phyloP scores from a whole-genome alignment of 106 monocot genomes.

The Agapanthus africanus region DNA sequence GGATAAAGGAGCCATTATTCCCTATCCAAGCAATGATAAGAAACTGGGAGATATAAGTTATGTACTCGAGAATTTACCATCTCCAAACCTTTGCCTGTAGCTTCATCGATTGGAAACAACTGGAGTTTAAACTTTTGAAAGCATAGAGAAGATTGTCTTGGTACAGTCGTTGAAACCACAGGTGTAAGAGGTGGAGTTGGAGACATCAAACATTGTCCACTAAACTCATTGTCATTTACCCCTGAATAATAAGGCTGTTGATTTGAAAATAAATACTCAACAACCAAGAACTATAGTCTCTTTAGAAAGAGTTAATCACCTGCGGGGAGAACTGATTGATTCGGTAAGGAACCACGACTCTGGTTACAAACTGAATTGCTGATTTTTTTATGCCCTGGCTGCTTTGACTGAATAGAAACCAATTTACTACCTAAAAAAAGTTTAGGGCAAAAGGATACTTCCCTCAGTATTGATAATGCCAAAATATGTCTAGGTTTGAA shows the following conservation, averaged over 20 bases:
- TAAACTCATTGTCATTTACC: constrained; percentile 5
- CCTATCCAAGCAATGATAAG: not conserved
- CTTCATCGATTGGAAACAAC: constrained; percentile 63
- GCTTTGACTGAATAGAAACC: not conserved
- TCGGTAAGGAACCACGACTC: not conserved
- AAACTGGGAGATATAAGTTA: not conserved
- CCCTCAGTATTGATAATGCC: not conserved
- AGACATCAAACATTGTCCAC: constrained; percentile 6
- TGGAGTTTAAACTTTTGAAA: constrained; percentile 53
- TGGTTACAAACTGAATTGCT: not conserved
- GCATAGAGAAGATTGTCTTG: constrained; percentile 7
- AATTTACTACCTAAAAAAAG: not conserved
- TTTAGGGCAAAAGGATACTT: not conserved
- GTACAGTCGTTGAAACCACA: constrained; percentile 4
- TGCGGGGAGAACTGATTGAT: not conserved
- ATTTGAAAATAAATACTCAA: not conserved
- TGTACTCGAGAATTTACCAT: constrained; percentile 29
- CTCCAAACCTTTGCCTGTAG: constrained; percentile 33
- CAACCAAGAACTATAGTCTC: not conserved
- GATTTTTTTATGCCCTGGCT: not conserved
- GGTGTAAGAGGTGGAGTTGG: constrained; percentile 12
- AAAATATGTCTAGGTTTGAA: not conserved
- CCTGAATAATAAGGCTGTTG: constrained; percentile 16
- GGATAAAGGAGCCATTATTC: not conserved
- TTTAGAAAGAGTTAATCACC: not conserved